Base-by-base conservation (phyloP, 352 stramenopile genomes). In the Achlya hypogyna region DNA sequence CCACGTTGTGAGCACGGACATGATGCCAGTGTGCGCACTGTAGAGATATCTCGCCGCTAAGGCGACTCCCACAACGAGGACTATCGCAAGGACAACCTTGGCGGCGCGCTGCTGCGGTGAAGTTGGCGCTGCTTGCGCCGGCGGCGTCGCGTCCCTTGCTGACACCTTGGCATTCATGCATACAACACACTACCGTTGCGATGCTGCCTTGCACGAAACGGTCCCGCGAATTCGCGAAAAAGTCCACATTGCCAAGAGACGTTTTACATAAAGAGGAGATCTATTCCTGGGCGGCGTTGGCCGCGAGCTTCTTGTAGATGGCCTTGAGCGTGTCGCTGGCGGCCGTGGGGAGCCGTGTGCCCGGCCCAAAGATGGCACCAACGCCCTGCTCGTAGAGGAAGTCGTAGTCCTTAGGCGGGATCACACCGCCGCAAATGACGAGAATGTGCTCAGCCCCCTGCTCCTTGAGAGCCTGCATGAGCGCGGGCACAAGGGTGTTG, bases 341-440 rank as follows among this genome's bases (percentile, higher is more conserved):
- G 58, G 86, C 88, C 47, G 84, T 78, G 25, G 91, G 87, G 32
- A 98, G 91, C 28, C 89, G 84, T 38, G 96, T 98, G 43, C 96
- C 96, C 27, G 96, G 96, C 18, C 96, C 96, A 76, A 98, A 98
- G 54, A 99, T 89, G 52, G 89, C 93, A 43, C 76, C 77, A 22
- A 97, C 95, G 29, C 93, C 95, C 51, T 88, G 79, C 31, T 98
- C 81, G 69, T 97, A 93, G 34, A 98, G 73, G 73, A 97, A 97
- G 43, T 98, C 84, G 71, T 98, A 98, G 74, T 99, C 96, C 69
- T 87, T 84, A 25, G 86, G 93, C 49, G 96, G 96, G 72, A 99
- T 99, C 8, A 99, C 95, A 34, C 96, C 96, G 51, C 96, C 96
- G 59, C 86, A 94, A 35, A 98, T 87, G 58, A 99, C 93, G 22